A percentile compares a stretch with the other conserved stretches of the same genome.
Conservation (phyloP, 192 early-diverging fungal species). For the Umbelopsis vinacea region DNA sequence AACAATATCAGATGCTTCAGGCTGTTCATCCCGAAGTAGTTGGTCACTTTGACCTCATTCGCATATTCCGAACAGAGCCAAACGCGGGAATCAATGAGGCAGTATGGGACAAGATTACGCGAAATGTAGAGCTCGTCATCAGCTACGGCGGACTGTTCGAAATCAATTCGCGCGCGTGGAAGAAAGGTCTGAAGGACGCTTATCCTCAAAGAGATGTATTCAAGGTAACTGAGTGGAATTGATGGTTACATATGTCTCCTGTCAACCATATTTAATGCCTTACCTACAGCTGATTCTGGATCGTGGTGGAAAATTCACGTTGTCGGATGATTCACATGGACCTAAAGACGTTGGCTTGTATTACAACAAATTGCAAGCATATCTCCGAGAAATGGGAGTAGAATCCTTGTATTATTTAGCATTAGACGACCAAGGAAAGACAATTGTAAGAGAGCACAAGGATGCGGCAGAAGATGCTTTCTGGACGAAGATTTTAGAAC, state of each 20-base stretch:
- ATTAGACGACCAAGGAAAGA: constrained; percentile 14
- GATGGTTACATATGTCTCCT: not conserved
- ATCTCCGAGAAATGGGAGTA: constrained; percentile 72
- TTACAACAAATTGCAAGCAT: constrained; percentile 74
- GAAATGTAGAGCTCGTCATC: constrained; percentile 85
- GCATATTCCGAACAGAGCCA: constrained; percentile 63
- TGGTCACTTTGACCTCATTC: constrained; percentile 96
- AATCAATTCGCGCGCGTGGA: constrained; percentile 92
- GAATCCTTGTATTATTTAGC: constrained; percentile 55
- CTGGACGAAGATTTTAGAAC: constrained; percentile 26
- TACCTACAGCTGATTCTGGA: constrained; percentile 58
- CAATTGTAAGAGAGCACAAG: constrained; percentile 21
- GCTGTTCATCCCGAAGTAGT: constrained; percentile 79
- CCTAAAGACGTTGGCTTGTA: constrained; percentile 85
- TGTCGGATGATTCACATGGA: constrained; percentile 95
- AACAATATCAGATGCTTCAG: constrained; percentile 77
- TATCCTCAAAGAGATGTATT: constrained; percentile 91
- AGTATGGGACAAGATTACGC: constrained; percentile 58
- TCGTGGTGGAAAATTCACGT: constrained; percentile 74
- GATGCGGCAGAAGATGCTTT: constrained; percentile 31
- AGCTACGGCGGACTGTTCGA: constrained; percentile 89
- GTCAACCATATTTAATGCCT: not conserved
- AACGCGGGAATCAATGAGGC: constrained; percentile 28
- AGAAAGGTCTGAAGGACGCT: constrained; percentile 82
- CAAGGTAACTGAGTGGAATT: constrained; percentile 46